Base-by-base conservation (phyloP, 148 eudicot genomes). In the Fagopyrum esculentum region DNA sequence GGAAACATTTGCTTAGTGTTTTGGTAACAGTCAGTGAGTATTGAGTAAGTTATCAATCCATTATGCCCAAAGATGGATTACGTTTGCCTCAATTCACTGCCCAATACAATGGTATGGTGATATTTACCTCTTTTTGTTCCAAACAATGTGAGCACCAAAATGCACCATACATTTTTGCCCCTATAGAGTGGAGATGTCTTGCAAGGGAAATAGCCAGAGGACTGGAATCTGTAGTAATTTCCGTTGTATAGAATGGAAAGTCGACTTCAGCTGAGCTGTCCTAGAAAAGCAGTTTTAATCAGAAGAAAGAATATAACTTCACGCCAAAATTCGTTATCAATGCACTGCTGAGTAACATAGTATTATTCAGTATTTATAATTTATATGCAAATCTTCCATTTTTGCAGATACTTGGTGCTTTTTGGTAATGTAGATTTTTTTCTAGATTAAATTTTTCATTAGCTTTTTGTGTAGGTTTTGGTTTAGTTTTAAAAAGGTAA, bases 151-250 rank as follows among this genome's bases (percentile, higher is more conserved):
- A 84, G 84, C 98, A 95, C 98, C 98, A 95, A 79, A 95, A 95
- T 74, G 98, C 98, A 46, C 97, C 98, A 78, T 92, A 95, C 89
- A 95, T 85, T 83, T 92, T 95, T 69, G 98, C 98, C 77, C 98
- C 98, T 13, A 85, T 77, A 16, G 97, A 92, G 64, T 81, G 93
- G 77, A 95, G 87, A 83, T 95, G 91, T 76, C 60, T 89, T 72
- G 97, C 98, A 74, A 95, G 96, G 73, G 93, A 83, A 60, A 89
- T 70, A 69, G 96, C 79, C 40, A 82, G 78, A 77, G 97, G 87
- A 78, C 88, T 90, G 71, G 97, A 95, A 76, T 84, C 85, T 59
- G 86, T 82, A 11, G 84, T 83, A 49, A 95, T 83, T 80, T 83
- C 85, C 12, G 89, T 90, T 78, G 86, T 75, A 59, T 85, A 85